phyloP scores from a whole-genome alignment of 345 rosid species.

The Leavenworthia alabamica region DNA sequence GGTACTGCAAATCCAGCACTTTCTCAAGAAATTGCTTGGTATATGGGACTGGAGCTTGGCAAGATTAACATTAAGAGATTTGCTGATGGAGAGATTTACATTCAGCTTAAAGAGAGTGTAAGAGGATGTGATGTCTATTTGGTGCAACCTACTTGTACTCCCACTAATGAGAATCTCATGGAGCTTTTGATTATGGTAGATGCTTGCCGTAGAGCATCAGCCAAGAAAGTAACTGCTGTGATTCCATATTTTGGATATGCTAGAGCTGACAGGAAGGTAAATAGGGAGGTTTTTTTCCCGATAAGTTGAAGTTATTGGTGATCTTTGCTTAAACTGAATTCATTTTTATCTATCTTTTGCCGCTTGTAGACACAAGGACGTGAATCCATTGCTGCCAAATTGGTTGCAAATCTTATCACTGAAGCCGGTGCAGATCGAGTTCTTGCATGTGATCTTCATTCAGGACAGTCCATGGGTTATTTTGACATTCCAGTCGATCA shows the following conservation, averaged over 20 bases:
- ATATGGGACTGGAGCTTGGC: constrained; percentile 93
- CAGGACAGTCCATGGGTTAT: constrained; percentile 99
- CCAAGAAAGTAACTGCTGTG: constrained; percentile 86
- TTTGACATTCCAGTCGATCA: constrained; percentile 98
- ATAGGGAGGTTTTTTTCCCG: no score
- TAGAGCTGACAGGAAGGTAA: constrained; percentile 96
- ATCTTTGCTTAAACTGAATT: no score
- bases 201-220: constrained; percentile 96
- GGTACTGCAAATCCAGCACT: constrained; percentile 67
- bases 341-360: background rate
- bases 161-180: constrained; percentile 97
- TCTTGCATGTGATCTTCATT: constrained; percentile 96
- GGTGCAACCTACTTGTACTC: constrained; percentile 94
- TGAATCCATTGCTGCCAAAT: constrained; percentile 96
- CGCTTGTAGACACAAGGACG: constrained; percentile 96
- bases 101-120: constrained; percentile 93
- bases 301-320: no score
- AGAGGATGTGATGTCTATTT: constrained; percentile 95
- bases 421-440: constrained; percentile 98
- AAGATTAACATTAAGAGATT: constrained; percentile 81
- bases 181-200: constrained; percentile 88
- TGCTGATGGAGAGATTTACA: constrained; percentile 94
- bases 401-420: constrained; percentile 89
- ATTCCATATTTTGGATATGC: constrained; percentile 98
- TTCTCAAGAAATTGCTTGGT: constrained; percentile 93